Evolutionary conservation across 2,329 filamentous ascomycete species (phyloP).

Genomic region (Claviceps africana): DNA sequence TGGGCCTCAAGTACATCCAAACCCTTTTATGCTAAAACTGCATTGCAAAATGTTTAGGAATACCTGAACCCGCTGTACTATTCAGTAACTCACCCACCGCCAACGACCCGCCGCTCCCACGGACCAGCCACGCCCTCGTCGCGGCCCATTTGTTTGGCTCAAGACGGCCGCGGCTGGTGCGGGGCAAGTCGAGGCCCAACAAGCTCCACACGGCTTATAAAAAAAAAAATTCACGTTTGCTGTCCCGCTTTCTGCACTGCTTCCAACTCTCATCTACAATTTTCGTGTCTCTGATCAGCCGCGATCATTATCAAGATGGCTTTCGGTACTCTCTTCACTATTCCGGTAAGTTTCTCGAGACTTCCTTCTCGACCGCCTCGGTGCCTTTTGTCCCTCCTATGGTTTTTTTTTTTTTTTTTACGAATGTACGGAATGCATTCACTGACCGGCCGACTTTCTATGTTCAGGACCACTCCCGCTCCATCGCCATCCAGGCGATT

Average conservation of each 20-base stretch:
- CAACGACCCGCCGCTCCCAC: background rate
- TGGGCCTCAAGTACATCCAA: too few relatives aligned
- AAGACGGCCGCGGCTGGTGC: conserved; percentile 9
- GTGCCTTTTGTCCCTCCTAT: background rate
- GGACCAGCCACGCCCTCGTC: conserved; percentile 7
- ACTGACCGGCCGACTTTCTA: background rate
- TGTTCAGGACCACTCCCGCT: conserved; percentile 71
- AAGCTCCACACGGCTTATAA: conserved; percentile 10
- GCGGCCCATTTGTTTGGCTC: conserved; percentile 6
- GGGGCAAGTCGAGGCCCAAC: conserved; percentile 17
- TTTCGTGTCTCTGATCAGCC: conserved; percentile 6
- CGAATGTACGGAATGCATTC: background rate
- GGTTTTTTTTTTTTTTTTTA: conserved; percentile 7
- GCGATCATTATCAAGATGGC: conserved; percentile 51
- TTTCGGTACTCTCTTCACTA: conserved; percentile 96
- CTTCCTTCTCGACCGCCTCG: conserved; percentile 1
- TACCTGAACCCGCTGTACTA: too few relatives aligned
- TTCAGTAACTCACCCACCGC: too few relatives aligned
- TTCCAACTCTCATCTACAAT: conserved; percentile 7
- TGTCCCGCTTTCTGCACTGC: conserved; percentile 13
- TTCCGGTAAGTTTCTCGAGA: conserved; percentile 44
- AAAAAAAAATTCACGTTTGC: conserved; percentile 16
- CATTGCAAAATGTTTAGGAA: too few relatives aligned
- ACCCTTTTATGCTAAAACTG: too few relatives aligned
- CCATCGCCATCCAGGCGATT: conserved; percentile 75